Evolutionary conservation across 2,329 filamentous ascomycete species (phyloP).

Genomic region (Kalmusia sp.): DNA sequence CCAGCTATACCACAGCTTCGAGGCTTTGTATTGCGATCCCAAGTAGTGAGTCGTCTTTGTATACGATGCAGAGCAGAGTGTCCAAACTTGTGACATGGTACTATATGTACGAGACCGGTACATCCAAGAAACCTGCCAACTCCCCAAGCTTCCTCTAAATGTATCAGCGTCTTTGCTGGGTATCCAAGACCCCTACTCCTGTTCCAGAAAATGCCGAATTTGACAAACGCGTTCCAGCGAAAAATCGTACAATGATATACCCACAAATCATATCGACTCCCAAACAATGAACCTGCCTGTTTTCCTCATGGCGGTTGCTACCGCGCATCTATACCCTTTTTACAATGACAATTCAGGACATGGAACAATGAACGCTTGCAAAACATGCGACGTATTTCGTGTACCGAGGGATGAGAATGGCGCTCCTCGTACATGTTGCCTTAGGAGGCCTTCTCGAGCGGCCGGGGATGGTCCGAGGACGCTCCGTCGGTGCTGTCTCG

Average conservation of each 20-base stretch:
- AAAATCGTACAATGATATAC: background rate
- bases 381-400: background rate
- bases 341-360: background rate
- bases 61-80: no score
- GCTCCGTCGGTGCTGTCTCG: conserved; percentile 1
- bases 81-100: background rate
- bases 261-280: background rate
- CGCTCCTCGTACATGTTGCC: background rate
- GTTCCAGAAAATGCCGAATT: background rate
- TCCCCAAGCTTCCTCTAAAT: background rate
- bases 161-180: background rate
- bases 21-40: no score
- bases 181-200: background rate
- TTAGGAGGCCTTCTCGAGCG: background rate
- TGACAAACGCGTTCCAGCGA: background rate
- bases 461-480: conserved; percentile 2
- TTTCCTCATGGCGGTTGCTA: background rate
- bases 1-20: no score
- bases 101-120: background rate
- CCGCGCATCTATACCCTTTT: background rate
- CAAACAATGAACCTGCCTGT: background rate
- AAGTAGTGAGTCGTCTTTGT: no score
- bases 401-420: background rate
- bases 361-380: background rate
- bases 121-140: background rate